phyloP scores from a whole-genome alignment of 83 land plant genomes.

The Picea abies region DNA sequence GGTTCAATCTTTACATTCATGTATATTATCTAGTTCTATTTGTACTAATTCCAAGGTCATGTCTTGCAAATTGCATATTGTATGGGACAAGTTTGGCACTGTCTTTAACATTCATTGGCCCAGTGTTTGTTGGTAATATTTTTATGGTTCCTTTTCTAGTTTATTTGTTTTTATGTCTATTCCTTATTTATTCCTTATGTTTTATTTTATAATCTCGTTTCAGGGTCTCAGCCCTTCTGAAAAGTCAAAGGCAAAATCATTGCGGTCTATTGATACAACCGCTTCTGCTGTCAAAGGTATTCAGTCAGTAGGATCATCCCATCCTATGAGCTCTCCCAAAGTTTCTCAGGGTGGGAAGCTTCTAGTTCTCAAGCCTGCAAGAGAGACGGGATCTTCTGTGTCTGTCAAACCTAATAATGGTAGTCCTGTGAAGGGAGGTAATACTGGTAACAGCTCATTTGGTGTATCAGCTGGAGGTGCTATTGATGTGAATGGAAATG shows the following conservation, averaged over 20 bases:
- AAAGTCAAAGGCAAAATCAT: slow-evolving; percentile 13
- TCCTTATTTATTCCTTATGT: neutral
- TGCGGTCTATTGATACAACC: slow-evolving; percentile 4
- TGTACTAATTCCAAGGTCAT: too few species aligned
- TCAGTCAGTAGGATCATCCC: slow-evolving; percentile 2
- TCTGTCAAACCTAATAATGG: slow-evolving; percentile 6
- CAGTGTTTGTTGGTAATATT: neutral
- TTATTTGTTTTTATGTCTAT: neutral
- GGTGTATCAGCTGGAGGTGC: neutral
- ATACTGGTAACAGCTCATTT: slow-evolving; percentile 9
- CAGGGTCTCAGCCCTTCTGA: slow-evolving; percentile 15
- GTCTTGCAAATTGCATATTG: neutral
- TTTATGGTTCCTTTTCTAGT: neutral
- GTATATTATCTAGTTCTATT: too few species aligned
- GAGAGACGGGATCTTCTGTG: neutral
- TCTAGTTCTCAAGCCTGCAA: slow-evolving; percentile 9
- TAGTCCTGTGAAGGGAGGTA: slow-evolving; percentile 12
- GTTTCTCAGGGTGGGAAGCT: slow-evolving; percentile 11
- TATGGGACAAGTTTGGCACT: neutral
- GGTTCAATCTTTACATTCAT: too few species aligned
- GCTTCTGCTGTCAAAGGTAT: slow-evolving; percentile 6
- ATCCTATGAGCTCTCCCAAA: slow-evolving; percentile 12
- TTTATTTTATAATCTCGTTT: neutral
- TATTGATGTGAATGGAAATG: slow-evolving; percentile 1
- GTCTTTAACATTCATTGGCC: neutral